Evolutionary conservation across 805 yeast species (phyloP), one percentile per base, ranked within the genome.

Genomic region (Candida saitoana): DNA sequence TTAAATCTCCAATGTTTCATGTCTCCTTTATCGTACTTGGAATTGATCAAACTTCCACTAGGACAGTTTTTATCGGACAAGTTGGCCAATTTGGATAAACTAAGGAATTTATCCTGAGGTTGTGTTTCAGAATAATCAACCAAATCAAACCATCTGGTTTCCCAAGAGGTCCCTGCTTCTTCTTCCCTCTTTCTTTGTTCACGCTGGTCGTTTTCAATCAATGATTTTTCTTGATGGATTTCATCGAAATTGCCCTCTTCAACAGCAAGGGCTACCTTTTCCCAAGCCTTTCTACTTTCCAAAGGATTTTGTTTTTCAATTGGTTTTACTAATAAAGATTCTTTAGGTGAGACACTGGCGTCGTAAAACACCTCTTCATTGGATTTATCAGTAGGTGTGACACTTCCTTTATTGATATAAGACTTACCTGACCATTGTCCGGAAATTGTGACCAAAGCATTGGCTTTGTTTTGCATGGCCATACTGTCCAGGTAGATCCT

Each of bases 401-500:
- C 57, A 5, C 70, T 54, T 45, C 88, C 90, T 58, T 77, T 74
- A 48, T 66, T 69, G 49, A 87, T 80, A 53, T 69, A 74, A 14
- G 91, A 84, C 49, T 69, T 68, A 24, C 84, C 91, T 12, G 93
- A 82, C 99, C 98, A 93, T 69, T 89, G 97, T 36, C 99, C 99
- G 36, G 71, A 55, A 46, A 93, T 82, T 12, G 95, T 85, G 65
- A 77, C 86, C 42, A 88, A 65, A 1, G 95, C 87, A 45, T 80
- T 78, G 25, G 75, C 78, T 49, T 76, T 77, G 42, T 69, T 57
- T 9, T 73, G 64, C 25, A 75, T 69, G n/a, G 75, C 68, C 19
- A 66, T 63, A 39, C 62, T 55, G 56, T 76, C 77, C 52, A 74
- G 76, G 60, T 60, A 85, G 46, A 93, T 73, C 57, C 91, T 77